Percentiles rank a stretch among this genome's conserved stretches.
Evolutionary conservation across 495 filamentous ascomycete genomes (phyloP).

Genomic region (Xylaria palmicola): DNA sequence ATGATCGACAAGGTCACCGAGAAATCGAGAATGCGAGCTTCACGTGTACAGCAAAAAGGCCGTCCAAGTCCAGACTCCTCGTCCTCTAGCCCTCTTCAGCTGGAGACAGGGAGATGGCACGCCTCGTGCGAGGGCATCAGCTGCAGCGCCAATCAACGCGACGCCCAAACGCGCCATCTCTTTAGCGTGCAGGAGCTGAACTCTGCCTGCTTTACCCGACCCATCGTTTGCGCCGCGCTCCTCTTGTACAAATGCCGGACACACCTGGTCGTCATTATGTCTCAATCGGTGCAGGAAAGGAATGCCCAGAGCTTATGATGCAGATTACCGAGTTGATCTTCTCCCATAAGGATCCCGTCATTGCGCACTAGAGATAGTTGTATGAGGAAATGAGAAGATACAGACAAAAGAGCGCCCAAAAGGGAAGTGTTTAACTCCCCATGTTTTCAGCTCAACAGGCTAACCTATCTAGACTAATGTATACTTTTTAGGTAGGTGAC

Average conservation of each 20-base stretch:
- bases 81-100: neutral
- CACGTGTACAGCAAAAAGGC: neutral
- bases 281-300: neutral
- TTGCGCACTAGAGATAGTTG: too few species aligned
- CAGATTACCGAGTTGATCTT: too few species aligned
- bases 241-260: neutral
- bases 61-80: neutral
- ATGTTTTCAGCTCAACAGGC: too few species aligned
- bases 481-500: too few species aligned
- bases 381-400: too few species aligned
- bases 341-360: too few species aligned
- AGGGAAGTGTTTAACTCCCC: too few species aligned
- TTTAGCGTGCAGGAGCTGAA: conserved; percentile 17
- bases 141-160: conserved; percentile 10
- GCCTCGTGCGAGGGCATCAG: neutral
- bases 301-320: too few species aligned
- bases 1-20: neutral
- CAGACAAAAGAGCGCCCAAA: too few species aligned
- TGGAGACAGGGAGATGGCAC: neutral
- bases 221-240: too few species aligned
- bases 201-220: too few species aligned
- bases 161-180: neutral
- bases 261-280: neutral
- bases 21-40: neutral
- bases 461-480: too few species aligned